Conservation (phyloP, 768 basidiomycete genomes). For the Suillus spraguei region DNA sequence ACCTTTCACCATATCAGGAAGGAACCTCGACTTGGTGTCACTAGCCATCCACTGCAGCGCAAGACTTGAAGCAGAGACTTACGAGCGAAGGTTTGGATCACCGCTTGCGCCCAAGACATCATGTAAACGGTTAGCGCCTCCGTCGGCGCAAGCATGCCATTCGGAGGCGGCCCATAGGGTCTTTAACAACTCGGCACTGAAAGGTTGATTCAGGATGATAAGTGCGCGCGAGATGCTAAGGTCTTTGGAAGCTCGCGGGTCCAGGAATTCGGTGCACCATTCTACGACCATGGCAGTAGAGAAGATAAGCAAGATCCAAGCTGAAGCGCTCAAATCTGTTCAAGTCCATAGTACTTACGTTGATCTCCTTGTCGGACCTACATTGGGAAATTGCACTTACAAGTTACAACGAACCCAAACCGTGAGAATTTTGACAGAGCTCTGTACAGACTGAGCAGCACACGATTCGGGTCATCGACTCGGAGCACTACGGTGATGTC, state of each 20-base stretch:
- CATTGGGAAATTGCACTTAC: neutral
- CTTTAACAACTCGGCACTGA: constrained; percentile 61
- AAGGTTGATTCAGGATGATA: constrained; percentile 91
- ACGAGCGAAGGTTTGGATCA: constrained; percentile 19
- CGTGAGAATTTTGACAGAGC: constrained; percentile 1
- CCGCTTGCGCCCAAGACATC: constrained; percentile 46
- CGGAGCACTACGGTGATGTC: constrained; percentile 23
- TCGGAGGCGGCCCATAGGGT: constrained; percentile 56
- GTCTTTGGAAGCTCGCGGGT: constrained; percentile 16
- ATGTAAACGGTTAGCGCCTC: constrained; percentile 83
- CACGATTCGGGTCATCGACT: neutral
- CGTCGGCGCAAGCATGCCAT: constrained; percentile 80
- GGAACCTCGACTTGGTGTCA: constrained; percentile 46
- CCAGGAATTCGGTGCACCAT: constrained; percentile 30
- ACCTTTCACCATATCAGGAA: constrained; percentile 89
- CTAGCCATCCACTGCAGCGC: constrained; percentile 8
- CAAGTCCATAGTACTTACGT: neutral
- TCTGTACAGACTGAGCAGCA: neutral
- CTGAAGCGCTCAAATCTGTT: neutral
- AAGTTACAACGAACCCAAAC: neutral
- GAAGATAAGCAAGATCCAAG: neutral
- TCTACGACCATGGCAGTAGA: constrained; percentile 12
- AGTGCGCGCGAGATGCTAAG: constrained; percentile 47
- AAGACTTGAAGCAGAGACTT: constrained; percentile 10
- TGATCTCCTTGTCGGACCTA: no score